Evolutionary conservation across 306 rosid genomes (phyloP), one percentile per base, ranked within the genome.

Genomic region (Corylus avellana): DNA sequence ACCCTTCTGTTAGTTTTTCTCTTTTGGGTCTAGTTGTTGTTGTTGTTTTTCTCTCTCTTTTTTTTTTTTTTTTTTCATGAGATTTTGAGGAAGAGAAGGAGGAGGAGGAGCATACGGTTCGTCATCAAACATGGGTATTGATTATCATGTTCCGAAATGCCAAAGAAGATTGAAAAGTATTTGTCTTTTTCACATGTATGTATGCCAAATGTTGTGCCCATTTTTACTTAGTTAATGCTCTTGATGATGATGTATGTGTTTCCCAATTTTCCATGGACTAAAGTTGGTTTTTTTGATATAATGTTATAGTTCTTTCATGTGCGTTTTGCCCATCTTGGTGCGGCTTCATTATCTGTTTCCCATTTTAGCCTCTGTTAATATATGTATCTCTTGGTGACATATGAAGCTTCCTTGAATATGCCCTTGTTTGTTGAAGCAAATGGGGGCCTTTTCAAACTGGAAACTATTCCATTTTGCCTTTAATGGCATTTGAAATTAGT

Each of bases 51-150:
- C 25, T 22, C 25, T 42, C 12, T 11, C 13, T 11, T 0, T 2
- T n/a, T 5, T 14, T 50, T 32, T 4, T 11, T 74, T 49, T 58
- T 25, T 1, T 72, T 42, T 17, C 58, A 61, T 83, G 81, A 75
- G 85, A 85, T 83, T 76, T 42, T 11, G 70, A 77, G 77, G 72
- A 77, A n/a, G 83, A 74, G 25, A 22, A 22, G 51, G 70, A 64
- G 49, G 72, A 37, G 73, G 72, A 72, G 82, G 57, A 78, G 59
- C 84, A 77, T 78, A 73, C 72, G 11, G 69, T 51, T 82, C 74
- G 50, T 85, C 87, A 82, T 77, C 61, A 74, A 80, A 75, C 87
- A 70, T 73, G 84, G 77, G 50, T 57, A 78, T 77, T 82, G 29
- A 17, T 66, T 76, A 53, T 53, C 47, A 37, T 72, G 18, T 63